phyloP scores from a whole-genome alignment of 306 rosid species.

The Biancaea sappan region DNA sequence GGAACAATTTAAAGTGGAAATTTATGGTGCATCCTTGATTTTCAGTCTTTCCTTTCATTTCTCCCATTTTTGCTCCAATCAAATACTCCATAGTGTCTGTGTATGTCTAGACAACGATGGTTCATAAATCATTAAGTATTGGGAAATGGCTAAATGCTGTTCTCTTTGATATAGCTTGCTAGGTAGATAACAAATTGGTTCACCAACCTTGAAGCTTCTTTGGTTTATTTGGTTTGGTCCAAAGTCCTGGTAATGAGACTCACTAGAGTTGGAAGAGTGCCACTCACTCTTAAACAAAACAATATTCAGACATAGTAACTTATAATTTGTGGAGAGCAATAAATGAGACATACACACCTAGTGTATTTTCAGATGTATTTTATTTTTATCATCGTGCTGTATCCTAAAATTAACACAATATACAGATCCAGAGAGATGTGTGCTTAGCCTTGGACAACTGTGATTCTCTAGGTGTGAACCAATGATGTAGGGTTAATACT shows the following conservation, averaged over 20 bases:
- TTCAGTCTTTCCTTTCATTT: not conserved
- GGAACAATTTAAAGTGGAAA: not conserved
- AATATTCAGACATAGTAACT: not conserved
- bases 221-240: not conserved
- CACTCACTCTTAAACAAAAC: not conserved
- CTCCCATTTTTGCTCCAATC: not conserved
- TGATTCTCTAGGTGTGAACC: not conserved
- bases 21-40: not conserved
- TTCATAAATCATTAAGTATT: not conserved
- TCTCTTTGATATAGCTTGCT: not conserved
- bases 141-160: not conserved
- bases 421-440: not conserved
- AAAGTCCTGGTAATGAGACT: not conserved
- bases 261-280: not conserved
- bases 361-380: not conserved
- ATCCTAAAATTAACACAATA: not conserved
- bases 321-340: not conserved
- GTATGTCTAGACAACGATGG: not conserved
- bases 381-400: not conserved
- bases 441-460: not conserved
- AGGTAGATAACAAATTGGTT: not conserved
- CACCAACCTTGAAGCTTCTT: not conserved
- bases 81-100: not conserved
- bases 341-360: not conserved
- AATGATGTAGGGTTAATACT: conserved; percentile 7